Evolutionary conservation across 768 basidiomycete genomes (phyloP).

Genomic region (Suillus plorans): DNA sequence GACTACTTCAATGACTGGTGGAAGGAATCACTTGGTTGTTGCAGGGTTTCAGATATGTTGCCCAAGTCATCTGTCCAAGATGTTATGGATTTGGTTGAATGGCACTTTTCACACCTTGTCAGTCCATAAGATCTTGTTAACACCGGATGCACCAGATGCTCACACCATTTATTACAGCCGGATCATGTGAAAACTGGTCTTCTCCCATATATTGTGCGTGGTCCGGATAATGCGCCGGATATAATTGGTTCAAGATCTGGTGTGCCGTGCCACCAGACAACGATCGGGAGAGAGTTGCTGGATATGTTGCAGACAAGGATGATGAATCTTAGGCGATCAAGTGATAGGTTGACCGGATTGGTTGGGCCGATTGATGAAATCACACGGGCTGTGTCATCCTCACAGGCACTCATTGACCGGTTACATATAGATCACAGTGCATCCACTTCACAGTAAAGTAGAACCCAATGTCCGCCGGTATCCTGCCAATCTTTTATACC

Average conservation of each 20-base stretch:
- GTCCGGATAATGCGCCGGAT: background rate
- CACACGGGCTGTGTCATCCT: background rate
- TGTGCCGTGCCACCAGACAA: background rate
- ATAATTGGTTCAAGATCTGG: background rate
- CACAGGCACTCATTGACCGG: background rate
- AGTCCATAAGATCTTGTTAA: background rate
- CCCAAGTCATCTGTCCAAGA: conserved; percentile 1
- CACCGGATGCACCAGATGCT: too few species aligned
- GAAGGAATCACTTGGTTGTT: background rate
- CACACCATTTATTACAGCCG: background rate
- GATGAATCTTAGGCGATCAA: background rate
- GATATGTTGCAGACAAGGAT: background rate
- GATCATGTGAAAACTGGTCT: background rate
- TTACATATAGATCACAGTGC: background rate
- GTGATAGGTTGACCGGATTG: background rate
- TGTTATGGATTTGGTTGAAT: background rate
- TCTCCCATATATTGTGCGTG: background rate
- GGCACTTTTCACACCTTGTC: background rate
- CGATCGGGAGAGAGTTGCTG: background rate
- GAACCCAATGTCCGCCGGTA: background rate
- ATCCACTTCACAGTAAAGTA: background rate
- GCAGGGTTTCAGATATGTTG: background rate
- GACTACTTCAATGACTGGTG: conserved; percentile 2
- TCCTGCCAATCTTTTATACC: background rate
- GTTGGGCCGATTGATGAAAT: background rate